These are phyloP conservation scores for Lactarius vividus DNA, from an alignment of 768 basidiomycete species.

Conservation along the genomic window DNA sequence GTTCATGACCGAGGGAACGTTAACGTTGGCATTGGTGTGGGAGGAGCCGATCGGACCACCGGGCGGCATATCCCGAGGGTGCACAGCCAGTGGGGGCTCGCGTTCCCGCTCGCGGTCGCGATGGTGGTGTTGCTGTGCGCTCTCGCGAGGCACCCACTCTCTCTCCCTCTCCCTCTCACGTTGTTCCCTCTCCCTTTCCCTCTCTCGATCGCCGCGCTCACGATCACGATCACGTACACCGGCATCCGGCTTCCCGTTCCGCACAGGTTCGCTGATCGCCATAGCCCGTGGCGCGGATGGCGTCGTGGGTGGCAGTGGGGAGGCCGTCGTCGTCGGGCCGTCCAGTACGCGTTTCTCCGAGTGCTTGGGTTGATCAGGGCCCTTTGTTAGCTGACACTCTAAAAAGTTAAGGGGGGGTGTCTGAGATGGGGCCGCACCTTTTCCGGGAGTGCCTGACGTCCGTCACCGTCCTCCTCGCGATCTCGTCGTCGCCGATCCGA, in stretches of 20 bases:
- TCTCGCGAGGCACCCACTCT: constrained; percentile 25
- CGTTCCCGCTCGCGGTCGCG: constrained; percentile 18
- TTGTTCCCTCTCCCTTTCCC: constrained; percentile 28
- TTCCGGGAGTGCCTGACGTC: constrained; percentile 48
- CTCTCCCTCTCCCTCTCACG: constrained; percentile 10
- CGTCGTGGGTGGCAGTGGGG: constrained; percentile 50
- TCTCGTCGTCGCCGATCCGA: constrained; percentile 66
- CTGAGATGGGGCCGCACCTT: constrained; percentile 43
- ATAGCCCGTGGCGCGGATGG: constrained; percentile 74
- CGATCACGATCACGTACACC: constrained; percentile 41
- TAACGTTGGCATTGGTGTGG: not conserved
- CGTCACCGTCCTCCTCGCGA: constrained; percentile 55
- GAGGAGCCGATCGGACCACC: not conserved
- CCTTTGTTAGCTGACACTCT: not conserved
- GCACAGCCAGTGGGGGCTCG: not conserved
- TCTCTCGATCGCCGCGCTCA: constrained; percentile 51
- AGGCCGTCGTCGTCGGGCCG: constrained; percentile 37
- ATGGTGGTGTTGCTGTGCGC: constrained; percentile 18
- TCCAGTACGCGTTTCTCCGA: constrained; percentile 58
- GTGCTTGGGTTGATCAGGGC: constrained; percentile 27
- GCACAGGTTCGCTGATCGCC: constrained; percentile 47
- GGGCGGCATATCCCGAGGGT: constrained; percentile 16
- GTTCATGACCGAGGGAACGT: not conserved
- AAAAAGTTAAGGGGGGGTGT: constrained; percentile 1
- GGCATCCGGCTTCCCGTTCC: constrained; percentile 43